Percentiles rank a stretch among this genome's conserved stretches.
These are phyloP conservation scores for Leptosphaerulina australis DNA, from an alignment of 2,329 filamentous ascomycete species.

Conservation along the genomic window DNA sequence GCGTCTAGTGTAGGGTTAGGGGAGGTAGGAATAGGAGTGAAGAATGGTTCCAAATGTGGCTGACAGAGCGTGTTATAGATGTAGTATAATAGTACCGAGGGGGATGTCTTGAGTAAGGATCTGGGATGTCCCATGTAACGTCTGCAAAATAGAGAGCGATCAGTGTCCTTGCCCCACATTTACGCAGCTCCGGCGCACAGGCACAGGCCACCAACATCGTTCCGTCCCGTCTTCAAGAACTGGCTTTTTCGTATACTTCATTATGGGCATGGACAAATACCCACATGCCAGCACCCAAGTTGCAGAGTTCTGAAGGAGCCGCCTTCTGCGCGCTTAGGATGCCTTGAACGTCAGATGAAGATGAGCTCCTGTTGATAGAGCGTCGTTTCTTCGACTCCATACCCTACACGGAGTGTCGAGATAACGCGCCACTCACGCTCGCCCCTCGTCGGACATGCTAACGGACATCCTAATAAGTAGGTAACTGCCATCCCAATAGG, in stretches of 20 bases:
- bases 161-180: neutral
- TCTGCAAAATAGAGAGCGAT: neutral
- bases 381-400: neutral
- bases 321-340: neutral
- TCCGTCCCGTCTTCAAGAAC: neutral
- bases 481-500: neutral
- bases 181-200: neutral
- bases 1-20: neutral
- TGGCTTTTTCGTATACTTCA: neutral
- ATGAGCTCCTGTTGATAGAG: neutral
- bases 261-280: neutral
- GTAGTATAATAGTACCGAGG: neutral
- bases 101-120: neutral
- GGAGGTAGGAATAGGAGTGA: neutral
- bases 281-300: neutral
- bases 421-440: neutral
- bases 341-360: neutral
- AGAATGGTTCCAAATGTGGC: neutral
- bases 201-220: neutral
- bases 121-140: neutral
- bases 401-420: neutral
- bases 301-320: neutral
- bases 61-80: neutral
- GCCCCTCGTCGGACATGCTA: neutral
- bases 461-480: neutral